Evolutionary conservation across 2,329 filamentous ascomycete genomes (phyloP).

Genomic region (Thelonectria olida): DNA sequence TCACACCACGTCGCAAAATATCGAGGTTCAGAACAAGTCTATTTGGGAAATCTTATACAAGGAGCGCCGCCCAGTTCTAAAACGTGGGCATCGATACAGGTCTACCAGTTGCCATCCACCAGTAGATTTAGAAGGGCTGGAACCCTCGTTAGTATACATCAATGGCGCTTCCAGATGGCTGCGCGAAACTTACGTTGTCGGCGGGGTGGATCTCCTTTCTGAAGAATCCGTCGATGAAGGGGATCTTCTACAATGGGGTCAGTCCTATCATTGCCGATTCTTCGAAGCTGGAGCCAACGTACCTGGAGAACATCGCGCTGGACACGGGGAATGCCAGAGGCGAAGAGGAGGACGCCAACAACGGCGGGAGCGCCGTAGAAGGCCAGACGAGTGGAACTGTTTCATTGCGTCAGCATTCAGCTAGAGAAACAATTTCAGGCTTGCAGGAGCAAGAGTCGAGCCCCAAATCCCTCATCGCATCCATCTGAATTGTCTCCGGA

Average conservation of each 20-base stretch:
- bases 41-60: constrained; percentile 52
- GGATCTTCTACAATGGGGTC: constrained; percentile 59
- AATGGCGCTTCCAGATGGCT: not conserved
- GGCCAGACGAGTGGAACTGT: constrained; percentile 61
- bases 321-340: constrained; percentile 70
- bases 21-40: constrained; percentile 42
- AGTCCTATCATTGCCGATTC: constrained; percentile 22
- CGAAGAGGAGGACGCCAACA: constrained; percentile 67
- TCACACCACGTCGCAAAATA: constrained; percentile 35
- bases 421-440: not conserved
- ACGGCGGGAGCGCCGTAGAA: constrained; percentile 67
- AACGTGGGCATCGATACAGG: constrained; percentile 38
- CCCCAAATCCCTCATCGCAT: not conserved
- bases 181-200: constrained; percentile 65
- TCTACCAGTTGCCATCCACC: constrained; percentile 40
- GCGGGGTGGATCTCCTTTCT: constrained; percentile 64
- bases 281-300: constrained; percentile 28
- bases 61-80: constrained; percentile 38
- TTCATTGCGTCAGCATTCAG: constrained; percentile 25
- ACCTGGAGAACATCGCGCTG: constrained; percentile 68
- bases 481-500: not conserved
- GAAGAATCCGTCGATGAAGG: constrained; percentile 61
- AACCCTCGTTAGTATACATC: constrained; percentile 32
- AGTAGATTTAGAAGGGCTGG: constrained; percentile 52
- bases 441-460: not conserved